Evolutionary conservation across 768 basidiomycete species (phyloP), one percentile per base, ranked within the genome.

Genomic region (Rhizopogon vinicolor): DNA sequence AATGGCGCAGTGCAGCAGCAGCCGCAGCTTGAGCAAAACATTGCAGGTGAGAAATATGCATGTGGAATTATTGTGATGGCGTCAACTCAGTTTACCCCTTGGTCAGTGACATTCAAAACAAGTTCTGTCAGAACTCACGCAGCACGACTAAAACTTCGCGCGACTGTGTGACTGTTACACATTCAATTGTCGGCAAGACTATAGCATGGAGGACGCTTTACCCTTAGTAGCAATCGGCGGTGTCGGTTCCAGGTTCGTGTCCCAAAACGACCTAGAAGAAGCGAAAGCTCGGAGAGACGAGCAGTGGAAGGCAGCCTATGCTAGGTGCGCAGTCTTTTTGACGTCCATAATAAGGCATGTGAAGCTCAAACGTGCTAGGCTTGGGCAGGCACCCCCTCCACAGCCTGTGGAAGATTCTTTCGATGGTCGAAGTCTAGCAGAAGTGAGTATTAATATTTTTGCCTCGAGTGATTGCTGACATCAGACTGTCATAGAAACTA

Each of bases 221-320:
- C 90, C 91, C 41, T 89, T 86, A 41, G 80, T 93, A 54, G 80
- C 87, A 8, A 73, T 83, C 8, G 83, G 83, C 63, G 78, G 78
- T 39, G 91, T 93, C 44, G 89, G 90, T 67, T 89, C 90, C 42
- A 85, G 91, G 53, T 93, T 93, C 71, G 82, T 93, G 59, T 85
- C 91, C 42, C 84, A 90, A 69, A 78, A 78, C 14, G 91, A 93
- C 52, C 72, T 93, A 44, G 91, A 93, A 40, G 73, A 78, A 19
- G 89, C 89, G 39, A 87, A 83, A 53, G 75, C 80, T 7, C 76
- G 84, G 31, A 76, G 84, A 58, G 91, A 93, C 6, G 90, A 90
- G 63, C 89, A 91, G 62, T 93, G 91, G 91, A 90, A 86, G 64
- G 91, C 91, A 13, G 91, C 91, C 28, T 93, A 93, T 70, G 91